A percentile compares a stretch with the other conserved stretches of the same genome.
Conservation (phyloP, 2,329 filamentous ascomycete species). For the Monilinia fructigena region DNA sequence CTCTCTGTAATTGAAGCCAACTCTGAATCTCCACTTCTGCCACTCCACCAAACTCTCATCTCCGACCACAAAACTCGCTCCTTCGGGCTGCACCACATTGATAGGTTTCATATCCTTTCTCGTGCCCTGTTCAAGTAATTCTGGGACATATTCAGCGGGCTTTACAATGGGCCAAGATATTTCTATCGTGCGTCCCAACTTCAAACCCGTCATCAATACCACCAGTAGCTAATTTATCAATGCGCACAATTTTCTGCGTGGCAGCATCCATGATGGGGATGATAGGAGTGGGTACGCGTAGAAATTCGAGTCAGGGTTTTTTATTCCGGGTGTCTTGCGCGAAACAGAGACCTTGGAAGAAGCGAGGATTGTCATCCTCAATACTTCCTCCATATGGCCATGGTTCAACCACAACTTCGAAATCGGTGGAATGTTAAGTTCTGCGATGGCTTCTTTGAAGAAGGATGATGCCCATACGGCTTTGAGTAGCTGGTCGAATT, state of each 20-base stretch:
- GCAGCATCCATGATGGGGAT: constrained; percentile 50
- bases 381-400: constrained; percentile 54
- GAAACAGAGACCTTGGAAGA: constrained; percentile 55
- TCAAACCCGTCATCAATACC: constrained; percentile 43
- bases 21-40: constrained; percentile 62
- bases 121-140: constrained; percentile 43
- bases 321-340: constrained; percentile 44
- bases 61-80: constrained; percentile 55
- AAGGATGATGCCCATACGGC: background rate
- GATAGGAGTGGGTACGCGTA: constrained; percentile 52
- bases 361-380: constrained; percentile 47
- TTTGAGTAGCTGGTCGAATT: constrained; percentile 13
- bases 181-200: constrained; percentile 45
- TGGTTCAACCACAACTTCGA: constrained; percentile 53
- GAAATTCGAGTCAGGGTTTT: constrained; percentile 44
- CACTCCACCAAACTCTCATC: constrained; percentile 46
- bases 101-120: constrained; percentile 56
- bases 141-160: constrained; percentile 42
- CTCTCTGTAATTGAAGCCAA: constrained; percentile 60
- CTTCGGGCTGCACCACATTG: constrained; percentile 61
- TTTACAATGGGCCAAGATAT: constrained; percentile 46
- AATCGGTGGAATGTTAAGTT: constrained; percentile 52
- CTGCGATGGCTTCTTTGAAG: constrained; percentile 9
- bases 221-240: constrained; percentile 47
- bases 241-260: constrained; percentile 48